Conservation (phyloP, 2,329 filamentous ascomycete genomes). For the Aspergillus sp. region DNA sequence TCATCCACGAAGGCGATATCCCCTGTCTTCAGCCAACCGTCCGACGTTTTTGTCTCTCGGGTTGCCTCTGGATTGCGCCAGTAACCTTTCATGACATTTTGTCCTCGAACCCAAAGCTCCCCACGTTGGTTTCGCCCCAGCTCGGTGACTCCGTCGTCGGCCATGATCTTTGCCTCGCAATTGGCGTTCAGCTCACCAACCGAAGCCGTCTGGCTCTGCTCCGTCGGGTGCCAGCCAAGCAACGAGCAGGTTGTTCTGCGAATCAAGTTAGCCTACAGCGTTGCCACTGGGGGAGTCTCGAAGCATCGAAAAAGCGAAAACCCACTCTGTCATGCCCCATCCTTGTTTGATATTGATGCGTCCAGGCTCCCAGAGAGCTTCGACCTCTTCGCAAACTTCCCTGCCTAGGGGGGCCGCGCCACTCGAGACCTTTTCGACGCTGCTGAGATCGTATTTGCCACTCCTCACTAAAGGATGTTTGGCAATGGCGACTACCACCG, state of each 20-base stretch:
- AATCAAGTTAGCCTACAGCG: slow-evolving; percentile 6
- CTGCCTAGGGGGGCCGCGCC: slow-evolving; percentile 68
- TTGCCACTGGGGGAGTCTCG: background rate
- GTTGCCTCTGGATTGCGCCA: slow-evolving; percentile 72
- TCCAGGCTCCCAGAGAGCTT: slow-evolving; percentile 54
- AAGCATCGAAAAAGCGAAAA: slow-evolving; percentile 1
- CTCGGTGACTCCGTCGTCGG: slow-evolving; percentile 46
- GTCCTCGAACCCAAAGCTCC: slow-evolving; percentile 71
- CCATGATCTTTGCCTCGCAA: slow-evolving; percentile 66
- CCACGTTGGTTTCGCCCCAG: slow-evolving; percentile 58
- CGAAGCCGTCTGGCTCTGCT: slow-evolving; percentile 44
- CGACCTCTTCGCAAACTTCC: slow-evolving; percentile 57
- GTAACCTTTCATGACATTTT: slow-evolving; percentile 74
- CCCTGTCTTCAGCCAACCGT: slow-evolving; percentile 71
- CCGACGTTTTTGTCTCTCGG: slow-evolving; percentile 57
- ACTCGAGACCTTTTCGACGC: slow-evolving; percentile 57
- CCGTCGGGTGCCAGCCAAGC: slow-evolving; percentile 61
- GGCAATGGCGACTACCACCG: slow-evolving; percentile 69
- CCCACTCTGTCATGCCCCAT: slow-evolving; percentile 82
- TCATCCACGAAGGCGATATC: slow-evolving; percentile 66
- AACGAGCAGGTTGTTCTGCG: slow-evolving; percentile 64
- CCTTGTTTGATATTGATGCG: slow-evolving; percentile 64
- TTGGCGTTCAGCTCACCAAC: slow-evolving; percentile 69
- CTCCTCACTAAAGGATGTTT: slow-evolving; percentile 64
- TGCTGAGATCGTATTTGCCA: slow-evolving; percentile 65